These are phyloP conservation scores for Spongospora subterranea DNA, from an alignment of 208 protist genomes.

Conservation along the genomic window DNA sequence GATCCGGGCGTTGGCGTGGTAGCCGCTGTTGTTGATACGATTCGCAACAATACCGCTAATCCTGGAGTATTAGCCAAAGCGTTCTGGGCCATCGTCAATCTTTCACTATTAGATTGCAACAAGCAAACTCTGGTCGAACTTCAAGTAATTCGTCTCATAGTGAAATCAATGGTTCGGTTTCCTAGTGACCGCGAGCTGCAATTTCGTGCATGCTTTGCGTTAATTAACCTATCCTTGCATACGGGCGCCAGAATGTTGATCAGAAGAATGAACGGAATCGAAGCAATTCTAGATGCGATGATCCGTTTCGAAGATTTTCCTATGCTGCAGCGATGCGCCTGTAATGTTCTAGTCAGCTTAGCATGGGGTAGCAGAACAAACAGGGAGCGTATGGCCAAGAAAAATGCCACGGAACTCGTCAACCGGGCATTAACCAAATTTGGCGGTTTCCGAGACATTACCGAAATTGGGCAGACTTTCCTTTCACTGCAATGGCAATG, in stretches of 20 bases:
- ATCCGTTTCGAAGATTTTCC: background rate
- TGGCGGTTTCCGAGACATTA: background rate
- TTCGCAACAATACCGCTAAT: background rate
- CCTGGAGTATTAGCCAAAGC: slow-evolving; percentile 3
- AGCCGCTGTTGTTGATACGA: background rate
- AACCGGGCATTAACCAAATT: background rate
- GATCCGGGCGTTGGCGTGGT: slow-evolving; percentile 25
- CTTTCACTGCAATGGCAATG: background rate
- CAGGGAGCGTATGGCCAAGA: slow-evolving; percentile 3
- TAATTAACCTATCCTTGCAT: slow-evolving; percentile 39
- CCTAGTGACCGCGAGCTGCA: background rate
- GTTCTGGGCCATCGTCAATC: slow-evolving; percentile 43
- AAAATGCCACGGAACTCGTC: background rate
- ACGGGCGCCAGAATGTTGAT: background rate
- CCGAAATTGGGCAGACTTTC: background rate
- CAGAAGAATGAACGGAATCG: slow-evolving; percentile 24
- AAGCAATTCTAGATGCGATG: slow-evolving; percentile 34
- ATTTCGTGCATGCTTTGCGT: slow-evolving; percentile 37
- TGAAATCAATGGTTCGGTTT: background rate
- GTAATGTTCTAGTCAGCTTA: slow-evolving; percentile 42
- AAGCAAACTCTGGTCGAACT: background rate
- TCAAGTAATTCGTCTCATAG: background rate
- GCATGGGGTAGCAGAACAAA: background rate
- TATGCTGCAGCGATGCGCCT: slow-evolving; percentile 38
- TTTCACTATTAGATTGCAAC: slow-evolving; percentile 4